Percentiles rank a stretch among this genome's conserved stretches.
These are phyloP conservation scores for Colletotrichum sp. DNA, from an alignment of 2,329 filamentous ascomycete genomes.

Conservation along the genomic window DNA sequence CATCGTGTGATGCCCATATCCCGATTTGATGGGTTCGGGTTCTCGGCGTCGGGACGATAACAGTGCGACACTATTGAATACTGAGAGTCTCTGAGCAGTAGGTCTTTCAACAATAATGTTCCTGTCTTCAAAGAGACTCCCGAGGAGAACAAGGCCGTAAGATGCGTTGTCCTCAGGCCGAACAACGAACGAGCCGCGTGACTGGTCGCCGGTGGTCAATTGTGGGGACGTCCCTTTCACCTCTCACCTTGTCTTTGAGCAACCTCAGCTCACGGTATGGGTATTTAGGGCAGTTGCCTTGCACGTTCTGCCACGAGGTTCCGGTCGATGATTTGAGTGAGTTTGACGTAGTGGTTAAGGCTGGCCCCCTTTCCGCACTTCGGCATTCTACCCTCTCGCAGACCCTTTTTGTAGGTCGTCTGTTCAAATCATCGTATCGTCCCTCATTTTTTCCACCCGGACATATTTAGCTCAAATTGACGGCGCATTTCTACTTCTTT, in stretches of 20 bases:
- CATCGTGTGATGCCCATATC: neutral
- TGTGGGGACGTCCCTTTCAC: neutral
- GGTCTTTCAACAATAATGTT: no score
- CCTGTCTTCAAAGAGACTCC: no score
- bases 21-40: neutral
- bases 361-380: neutral
- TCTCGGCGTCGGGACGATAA: neutral
- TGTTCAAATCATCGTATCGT: neutral
- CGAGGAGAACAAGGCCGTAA: neutral
- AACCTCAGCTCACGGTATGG: neutral
- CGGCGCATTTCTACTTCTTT: no score
- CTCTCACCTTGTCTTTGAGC: neutral
- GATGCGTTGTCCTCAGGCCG: neutral
- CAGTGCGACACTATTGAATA: neutral
- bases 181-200: neutral
- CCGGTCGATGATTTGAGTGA: neutral
- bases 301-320: neutral
- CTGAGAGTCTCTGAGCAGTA: no score
- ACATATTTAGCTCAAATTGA: no score
- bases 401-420: neutral
- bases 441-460: no score
- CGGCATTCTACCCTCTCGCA: neutral
- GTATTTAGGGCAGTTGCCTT: neutral
- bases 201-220: neutral
- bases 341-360: neutral